Base-by-base conservation (phyloP, 2,329 filamentous ascomycete genomes). In the Ceratocystis diversiconidia region DNA sequence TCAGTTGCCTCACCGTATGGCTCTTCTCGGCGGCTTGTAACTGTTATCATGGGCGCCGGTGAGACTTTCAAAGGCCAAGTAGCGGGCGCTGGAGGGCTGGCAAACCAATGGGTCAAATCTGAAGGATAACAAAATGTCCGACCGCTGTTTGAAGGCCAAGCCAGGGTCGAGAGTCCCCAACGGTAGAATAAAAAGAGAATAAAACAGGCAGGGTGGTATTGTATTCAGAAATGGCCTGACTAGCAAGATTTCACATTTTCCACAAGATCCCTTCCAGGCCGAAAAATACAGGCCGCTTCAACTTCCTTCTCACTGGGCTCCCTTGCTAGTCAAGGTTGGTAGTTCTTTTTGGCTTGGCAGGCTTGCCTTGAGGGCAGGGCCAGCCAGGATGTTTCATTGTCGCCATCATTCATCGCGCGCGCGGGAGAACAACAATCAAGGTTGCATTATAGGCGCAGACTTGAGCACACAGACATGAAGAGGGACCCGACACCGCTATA, bases 401-500 rank as follows among this genome's bases (percentile, higher is more conserved):
- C 52, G 52, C 25, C 52, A 59, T 59, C 52, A 59, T 36, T 36
- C 28, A 17, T 32, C 52, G 50, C 50, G 52, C 52, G 52, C 52
- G 52, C 52, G 52, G 52, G 52, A 59, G 52, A 59, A 59, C 25
- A 59, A 59, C 52, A 59, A 30, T 30, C 25, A 59, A 30, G 52
- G 52, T 59, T 59, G 52, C 17, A 59, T 59, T 59, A 5, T 59
- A 59, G 52, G 12, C 10, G 32, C 22, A 30, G 28, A n/a, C 52
- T 32, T 36, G 10, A 3, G 15, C 52, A 59, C 52, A 59, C 52
- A 59, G 52, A 59, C 52, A 32, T 59, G 4, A 30, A 59, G 32
- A 36, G 52, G 52, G 25, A 59, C 52, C 52, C 28, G 52, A 32
- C 52, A 30, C 25, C 52, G 25, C 52, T 30, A 59, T 59, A 7